Conservation (phyloP, 306 rosid genomes). For the Carpinus viminea region DNA sequence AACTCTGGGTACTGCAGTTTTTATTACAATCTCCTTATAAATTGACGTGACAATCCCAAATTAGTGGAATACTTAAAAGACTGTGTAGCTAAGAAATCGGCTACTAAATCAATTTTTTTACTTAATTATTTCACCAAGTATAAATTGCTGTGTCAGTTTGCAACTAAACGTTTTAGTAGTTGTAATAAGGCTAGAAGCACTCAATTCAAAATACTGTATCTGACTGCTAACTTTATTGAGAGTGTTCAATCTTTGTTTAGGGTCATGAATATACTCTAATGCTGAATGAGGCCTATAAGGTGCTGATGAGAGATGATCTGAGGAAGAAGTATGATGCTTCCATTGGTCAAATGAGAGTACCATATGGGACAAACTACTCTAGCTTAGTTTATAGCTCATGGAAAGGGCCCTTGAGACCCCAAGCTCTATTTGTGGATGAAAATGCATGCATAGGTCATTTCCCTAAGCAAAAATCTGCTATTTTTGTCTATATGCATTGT, state of each 20-base stretch:
- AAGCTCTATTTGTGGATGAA: constrained; percentile 80
- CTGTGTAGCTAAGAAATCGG: too few relatives aligned
- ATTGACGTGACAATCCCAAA: too few relatives aligned
- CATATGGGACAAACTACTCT: constrained; percentile 36
- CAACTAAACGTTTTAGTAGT: too few relatives aligned
- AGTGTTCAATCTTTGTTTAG: constrained; percentile 29
- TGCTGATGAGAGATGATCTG: constrained; percentile 58
- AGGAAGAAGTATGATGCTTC: constrained; percentile 66
- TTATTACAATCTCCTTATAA: too few relatives aligned
- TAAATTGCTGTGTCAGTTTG: too few relatives aligned
- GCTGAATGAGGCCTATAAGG: constrained; percentile 73
- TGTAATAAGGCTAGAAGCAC: too few relatives aligned
- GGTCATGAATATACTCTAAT: constrained; percentile 63
- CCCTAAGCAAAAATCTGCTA: not conserved
- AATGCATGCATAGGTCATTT: constrained; percentile 74
- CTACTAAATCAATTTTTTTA: too few relatives aligned
- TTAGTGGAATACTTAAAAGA: too few relatives aligned
- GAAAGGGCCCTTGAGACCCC: constrained; percentile 68
- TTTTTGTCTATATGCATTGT: not conserved
- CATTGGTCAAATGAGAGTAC: constrained; percentile 43
- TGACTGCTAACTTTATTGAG: not conserved
- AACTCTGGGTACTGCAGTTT: too few relatives aligned
- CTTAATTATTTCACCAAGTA: too few relatives aligned
- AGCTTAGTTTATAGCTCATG: constrained; percentile 57
- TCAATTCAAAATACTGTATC: not conserved